These are phyloP conservation scores for Penicillium parvum DNA, from an alignment of 495 filamentous ascomycete species.

Conservation along the genomic window DNA sequence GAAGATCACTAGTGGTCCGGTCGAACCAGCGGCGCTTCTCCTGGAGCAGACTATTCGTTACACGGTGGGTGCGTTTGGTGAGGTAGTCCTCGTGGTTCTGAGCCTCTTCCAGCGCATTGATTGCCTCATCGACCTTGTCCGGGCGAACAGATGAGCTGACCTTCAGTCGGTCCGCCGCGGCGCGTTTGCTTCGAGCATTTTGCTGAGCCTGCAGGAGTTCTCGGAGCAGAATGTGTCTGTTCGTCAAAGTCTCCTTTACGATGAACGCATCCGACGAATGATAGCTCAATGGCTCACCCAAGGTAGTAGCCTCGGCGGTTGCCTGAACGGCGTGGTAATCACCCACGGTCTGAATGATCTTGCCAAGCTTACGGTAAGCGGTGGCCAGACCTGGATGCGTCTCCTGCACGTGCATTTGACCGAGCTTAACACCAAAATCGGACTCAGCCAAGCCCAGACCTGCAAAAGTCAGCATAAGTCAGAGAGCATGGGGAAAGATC, in stretches of 20 bases:
- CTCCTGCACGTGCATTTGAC: slow-evolving; percentile 80
- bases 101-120: slow-evolving; percentile 82
- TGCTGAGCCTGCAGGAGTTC: slow-evolving; percentile 88
- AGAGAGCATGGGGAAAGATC: background rate
- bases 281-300: slow-evolving; percentile 91
- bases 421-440: slow-evolving; percentile 86
- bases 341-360: slow-evolving; percentile 84
- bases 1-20: slow-evolving; percentile 75
- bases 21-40: slow-evolving; percentile 92
- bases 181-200: slow-evolving; percentile 67
- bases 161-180: slow-evolving; percentile 85
- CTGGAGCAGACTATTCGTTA: slow-evolving; percentile 80
- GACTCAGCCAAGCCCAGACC: slow-evolving; percentile 89
- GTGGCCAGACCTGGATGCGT: slow-evolving; percentile 79
- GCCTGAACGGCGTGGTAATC: slow-evolving; percentile 97
- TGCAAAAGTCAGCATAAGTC: slow-evolving; percentile 31
- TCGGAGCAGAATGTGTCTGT: slow-evolving; percentile 95
- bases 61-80: slow-evolving; percentile 73
- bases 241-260: slow-evolving; percentile 98
- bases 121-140: slow-evolving; percentile 96
- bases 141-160: slow-evolving; percentile 73
- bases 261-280: slow-evolving; percentile 96
- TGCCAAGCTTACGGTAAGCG: slow-evolving; percentile 93
- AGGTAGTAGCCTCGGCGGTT: slow-evolving; percentile 90
- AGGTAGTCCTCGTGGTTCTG: slow-evolving; percentile 72